Conservation (phyloP, 768 basidiomycete species). For the Amanita exitialis region DNA sequence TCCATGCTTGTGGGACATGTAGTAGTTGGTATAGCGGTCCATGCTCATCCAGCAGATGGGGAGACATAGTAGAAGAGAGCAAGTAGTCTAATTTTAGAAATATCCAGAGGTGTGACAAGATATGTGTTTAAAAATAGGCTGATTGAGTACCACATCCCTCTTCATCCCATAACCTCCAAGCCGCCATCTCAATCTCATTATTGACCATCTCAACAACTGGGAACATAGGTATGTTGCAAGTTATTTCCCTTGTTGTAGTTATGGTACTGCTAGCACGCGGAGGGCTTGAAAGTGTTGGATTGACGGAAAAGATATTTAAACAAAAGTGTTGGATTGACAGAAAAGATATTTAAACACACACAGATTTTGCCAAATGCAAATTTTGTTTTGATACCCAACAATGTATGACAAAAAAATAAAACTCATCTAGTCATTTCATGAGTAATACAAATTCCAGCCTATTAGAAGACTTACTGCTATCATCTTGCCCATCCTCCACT, state of each 20-base stretch:
- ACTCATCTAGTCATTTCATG: neutral
- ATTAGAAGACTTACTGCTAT: neutral
- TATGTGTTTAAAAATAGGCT: neutral
- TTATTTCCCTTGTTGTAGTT: neutral
- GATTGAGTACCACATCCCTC: neutral
- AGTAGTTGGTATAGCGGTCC: neutral
- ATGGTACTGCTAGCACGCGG: neutral
- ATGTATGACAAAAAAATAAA: neutral
- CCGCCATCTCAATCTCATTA: too few species aligned
- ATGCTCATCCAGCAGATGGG: neutral
- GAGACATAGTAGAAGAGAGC: neutral
- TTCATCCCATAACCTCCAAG: too few species aligned
- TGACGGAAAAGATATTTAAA: too few species aligned
- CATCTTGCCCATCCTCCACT: neutral
- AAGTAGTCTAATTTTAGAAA: slow-evolving; percentile 1
- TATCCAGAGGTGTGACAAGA: neutral
- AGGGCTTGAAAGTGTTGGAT: too few species aligned
- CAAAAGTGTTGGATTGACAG: too few species aligned
- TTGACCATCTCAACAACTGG: too few species aligned
- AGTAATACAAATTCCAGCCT: neutral
- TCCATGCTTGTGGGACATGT: neutral
- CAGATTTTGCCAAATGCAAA: neutral
- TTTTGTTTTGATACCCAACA: neutral
- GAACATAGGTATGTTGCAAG: too few species aligned
- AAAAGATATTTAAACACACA: neutral